These are phyloP conservation scores for Phlebiopsis gigantea DNA, from an alignment of 768 basidiomycete species.

Conservation along the genomic window DNA sequence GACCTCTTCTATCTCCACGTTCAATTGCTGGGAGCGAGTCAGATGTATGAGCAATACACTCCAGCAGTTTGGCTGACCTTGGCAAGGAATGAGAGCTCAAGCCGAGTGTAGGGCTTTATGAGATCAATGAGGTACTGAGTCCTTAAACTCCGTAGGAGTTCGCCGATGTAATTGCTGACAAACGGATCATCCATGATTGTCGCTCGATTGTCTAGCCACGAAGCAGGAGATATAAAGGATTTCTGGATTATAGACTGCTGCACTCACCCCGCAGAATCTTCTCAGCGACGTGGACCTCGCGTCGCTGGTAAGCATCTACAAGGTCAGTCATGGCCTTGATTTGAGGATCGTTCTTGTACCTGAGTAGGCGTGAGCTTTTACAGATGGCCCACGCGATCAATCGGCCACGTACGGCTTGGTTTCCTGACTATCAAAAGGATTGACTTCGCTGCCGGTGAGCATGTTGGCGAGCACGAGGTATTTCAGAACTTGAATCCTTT, in stretches of 20 bases:
- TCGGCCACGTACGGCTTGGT: constrained; percentile 86
- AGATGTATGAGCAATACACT: neutral
- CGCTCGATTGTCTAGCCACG: constrained; percentile 69
- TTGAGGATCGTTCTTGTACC: constrained; percentile 93
- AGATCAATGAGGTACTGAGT: constrained; percentile 97
- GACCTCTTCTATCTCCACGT: constrained; percentile 87
- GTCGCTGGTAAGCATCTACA: constrained; percentile 92
- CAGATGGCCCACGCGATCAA: neutral
- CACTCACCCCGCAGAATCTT: constrained; percentile 80
- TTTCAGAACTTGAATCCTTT: constrained; percentile 96
- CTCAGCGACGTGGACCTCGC: constrained; percentile 97
- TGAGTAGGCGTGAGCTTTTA: constrained; percentile 24
- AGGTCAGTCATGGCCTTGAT: constrained; percentile 98
- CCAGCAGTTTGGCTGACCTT: constrained; percentile 47
- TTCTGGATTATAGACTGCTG: neutral
- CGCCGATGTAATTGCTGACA: constrained; percentile 94
- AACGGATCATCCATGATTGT: constrained; percentile 97
- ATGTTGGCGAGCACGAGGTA: constrained; percentile 97
- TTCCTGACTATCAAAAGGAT: constrained; percentile 99
- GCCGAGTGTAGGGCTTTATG: constrained; percentile 94
- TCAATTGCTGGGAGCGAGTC: constrained; percentile 68
- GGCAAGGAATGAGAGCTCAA: constrained; percentile 90
- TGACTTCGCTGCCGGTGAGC: constrained; percentile 97
- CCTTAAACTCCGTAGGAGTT: constrained; percentile 87
- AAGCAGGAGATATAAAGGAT: neutral